Evolutionary conservation across 179 eudicot species (phyloP), one percentile per base, ranked within the genome.

Genomic region (Camellia oleifera): DNA sequence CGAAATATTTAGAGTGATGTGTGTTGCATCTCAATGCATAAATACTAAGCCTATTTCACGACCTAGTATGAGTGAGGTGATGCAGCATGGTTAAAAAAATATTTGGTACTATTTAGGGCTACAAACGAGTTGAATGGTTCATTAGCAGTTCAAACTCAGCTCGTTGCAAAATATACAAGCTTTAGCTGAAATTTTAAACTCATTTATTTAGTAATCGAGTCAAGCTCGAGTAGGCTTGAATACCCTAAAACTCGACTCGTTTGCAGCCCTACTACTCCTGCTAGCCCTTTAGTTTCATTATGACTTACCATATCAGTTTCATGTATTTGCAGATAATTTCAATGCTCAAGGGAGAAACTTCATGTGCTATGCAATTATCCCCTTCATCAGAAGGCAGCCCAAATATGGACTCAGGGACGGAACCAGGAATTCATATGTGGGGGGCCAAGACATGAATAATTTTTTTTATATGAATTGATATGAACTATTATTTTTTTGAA

Each of bases 321-420:
- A 4, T 54, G 44, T 54, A 32, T 56, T 42, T 78, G n/a, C 66
- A 80, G 82, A 78, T 80, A 4, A 45, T 80, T 48, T 80, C 66
- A 2, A 12, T 63, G 66, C 78, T 80, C 0, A 80, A 56, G 67
- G 82, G 78, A 5, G 82, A 80, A 53, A 50, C 40, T 74, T 64
- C 65, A 26, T 74, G 82, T 53, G 72, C 65, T 3, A 32, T 61
- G 53, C 65, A 64, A 40, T 32, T 72, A 40, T 74, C 77, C 4
- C 74, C 82, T 26, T 73, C 78, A 32, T 73, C 82, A 10, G 82
- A 80, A 14, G 63, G 76, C 65, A 80, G 82, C 62, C 62, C 76
- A 50, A 52, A 10, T 20, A 0, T 52, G 62, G 46, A 18, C 45
- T 23, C 23, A 20, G 23, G 23, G 23, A 20, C 23, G 23, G 23